Base-by-base conservation (phyloP, 306 rosid species). In the Trifolium pratense region DNA sequence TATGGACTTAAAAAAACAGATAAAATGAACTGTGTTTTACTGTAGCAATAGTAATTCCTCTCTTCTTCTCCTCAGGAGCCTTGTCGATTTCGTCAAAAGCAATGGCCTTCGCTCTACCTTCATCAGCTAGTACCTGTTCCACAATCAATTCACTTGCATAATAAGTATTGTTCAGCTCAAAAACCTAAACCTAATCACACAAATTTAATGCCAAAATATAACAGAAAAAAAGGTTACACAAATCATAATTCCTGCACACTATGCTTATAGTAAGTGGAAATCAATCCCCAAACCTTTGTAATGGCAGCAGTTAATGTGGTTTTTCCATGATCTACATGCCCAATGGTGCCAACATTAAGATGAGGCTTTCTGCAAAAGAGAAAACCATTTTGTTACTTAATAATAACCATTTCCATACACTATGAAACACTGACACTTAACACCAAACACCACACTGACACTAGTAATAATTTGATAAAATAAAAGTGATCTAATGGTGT, bases 31-130 rank as follows among this genome's bases (percentile, higher is more conserved):
- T 32, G 20, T 26, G 31, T 63, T 37, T 86, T 80, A 90, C 97
- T 56, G 98, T 87, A 11, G 99, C 90, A 83, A 95, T 92, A 16
- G 97, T 92, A 63, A 95, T 95, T 87, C 99, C 99, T 92, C 99
- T 90, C 81, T 86, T 92, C 70, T 75, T 95, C 87, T 95, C 99
- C 78, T 92, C 98, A 1, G 98, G 98, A 58, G 97, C 98, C 86
- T 92, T 92, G 84, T 92, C 98, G 74, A 92, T 95, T 68, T 95
- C 96, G 34, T 95, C 97, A 76, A 95, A 92, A 40, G 99, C 99
- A 37, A 95, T 59, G 23, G 97, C 99, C 83, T 95, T 95, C 56
- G 97, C 99, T 86, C 92, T 95, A 10, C 99, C 97, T 86, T 95
- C 99, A 73, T 87, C 97, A 3, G 99, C 75, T 57, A 95, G 86